Evolutionary conservation across 208 protist species (phyloP).

Genomic region (Leishmania arabica): DNA sequence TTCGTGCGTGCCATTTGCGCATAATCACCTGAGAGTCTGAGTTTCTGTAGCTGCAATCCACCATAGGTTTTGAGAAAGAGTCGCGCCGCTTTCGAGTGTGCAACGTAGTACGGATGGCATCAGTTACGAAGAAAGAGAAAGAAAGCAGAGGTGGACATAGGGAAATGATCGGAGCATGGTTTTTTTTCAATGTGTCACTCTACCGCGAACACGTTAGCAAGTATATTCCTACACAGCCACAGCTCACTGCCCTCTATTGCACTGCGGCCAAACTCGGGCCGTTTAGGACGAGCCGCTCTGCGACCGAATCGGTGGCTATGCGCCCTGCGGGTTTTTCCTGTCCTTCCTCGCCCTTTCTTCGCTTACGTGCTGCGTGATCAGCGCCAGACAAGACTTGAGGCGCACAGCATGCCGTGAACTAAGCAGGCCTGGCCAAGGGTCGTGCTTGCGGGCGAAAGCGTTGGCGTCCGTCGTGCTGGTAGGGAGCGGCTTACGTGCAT

Average conservation of each 20-base stretch:
- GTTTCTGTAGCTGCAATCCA: not conserved
- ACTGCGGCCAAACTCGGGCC: not conserved
- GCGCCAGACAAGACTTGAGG: not conserved
- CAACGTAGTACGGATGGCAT: not conserved
- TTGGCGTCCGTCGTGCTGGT: not conserved
- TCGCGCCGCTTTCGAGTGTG: not conserved
- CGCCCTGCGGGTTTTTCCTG: not conserved
- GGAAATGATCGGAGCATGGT: not conserved
- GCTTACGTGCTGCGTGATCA: not conserved
- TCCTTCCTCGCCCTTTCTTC: not conserved
- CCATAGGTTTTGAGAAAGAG: not conserved
- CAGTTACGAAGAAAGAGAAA: not conserved
- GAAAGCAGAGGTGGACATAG: too few species aligned
- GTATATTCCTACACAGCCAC: not conserved
- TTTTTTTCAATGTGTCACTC: not conserved
- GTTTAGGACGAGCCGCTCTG: not conserved
- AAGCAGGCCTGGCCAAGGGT: not conserved
- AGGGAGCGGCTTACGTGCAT: not conserved
- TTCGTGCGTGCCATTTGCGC: slow-evolving; percentile 25
- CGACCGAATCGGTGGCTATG: not conserved
- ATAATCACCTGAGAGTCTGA: not conserved
- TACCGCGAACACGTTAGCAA: not conserved
- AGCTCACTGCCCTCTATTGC: not conserved
- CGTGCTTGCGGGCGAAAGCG: not conserved
- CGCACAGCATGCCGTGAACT: not conserved